Evolutionary conservation across 257 asterid genomes (phyloP).

Genomic region (Salvia hispanica): DNA sequence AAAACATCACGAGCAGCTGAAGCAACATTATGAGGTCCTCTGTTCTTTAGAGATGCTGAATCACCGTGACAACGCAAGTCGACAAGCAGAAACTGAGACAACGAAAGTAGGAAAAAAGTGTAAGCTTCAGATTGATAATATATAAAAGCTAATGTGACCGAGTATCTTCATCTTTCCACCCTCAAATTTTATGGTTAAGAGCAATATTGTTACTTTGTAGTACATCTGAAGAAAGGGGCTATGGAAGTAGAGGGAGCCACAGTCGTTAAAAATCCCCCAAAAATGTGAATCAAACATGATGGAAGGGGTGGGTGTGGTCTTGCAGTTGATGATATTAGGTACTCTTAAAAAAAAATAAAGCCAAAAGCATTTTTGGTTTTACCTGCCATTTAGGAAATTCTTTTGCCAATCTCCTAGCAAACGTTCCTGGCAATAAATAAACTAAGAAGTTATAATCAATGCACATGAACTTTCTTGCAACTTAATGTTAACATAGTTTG

Average conservation of each 20-base stretch:
- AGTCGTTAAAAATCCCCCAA: slow-evolving; percentile 19
- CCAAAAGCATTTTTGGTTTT: slow-evolving; percentile 17
- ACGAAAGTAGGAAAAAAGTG: slow-evolving; percentile 33
- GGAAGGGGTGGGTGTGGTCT: not conserved
- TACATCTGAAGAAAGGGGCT: slow-evolving; percentile 10
- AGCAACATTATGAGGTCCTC: slow-evolving; percentile 82
- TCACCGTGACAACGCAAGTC: slow-evolving; percentile 99
- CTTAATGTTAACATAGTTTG: not conserved
- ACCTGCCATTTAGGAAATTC: slow-evolving; percentile 99
- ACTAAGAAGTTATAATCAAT: slow-evolving; percentile 19
- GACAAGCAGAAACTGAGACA: slow-evolving; percentile 89
- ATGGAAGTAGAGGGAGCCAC: slow-evolving; percentile 11
- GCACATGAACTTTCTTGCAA: slow-evolving; percentile 5
- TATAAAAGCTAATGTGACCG: slow-evolving; percentile 16
- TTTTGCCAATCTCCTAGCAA: slow-evolving; percentile 85
- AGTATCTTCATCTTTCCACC: slow-evolving; percentile 6
- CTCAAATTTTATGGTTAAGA: slow-evolving; percentile 5
- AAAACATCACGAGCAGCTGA: slow-evolving; percentile 96
- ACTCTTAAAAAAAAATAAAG: slow-evolving; percentile 22
- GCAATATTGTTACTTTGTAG: not conserved
- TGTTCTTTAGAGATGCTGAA: slow-evolving; percentile 77
- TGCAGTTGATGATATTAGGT: slow-evolving; percentile 1
- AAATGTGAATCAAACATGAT: not conserved
- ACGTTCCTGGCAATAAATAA: slow-evolving; percentile 59
- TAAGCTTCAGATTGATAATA: slow-evolving; percentile 32